Base-by-base conservation (phyloP, 2,329 filamentous ascomycete species). In the Colletotrichum eremochloae region DNA sequence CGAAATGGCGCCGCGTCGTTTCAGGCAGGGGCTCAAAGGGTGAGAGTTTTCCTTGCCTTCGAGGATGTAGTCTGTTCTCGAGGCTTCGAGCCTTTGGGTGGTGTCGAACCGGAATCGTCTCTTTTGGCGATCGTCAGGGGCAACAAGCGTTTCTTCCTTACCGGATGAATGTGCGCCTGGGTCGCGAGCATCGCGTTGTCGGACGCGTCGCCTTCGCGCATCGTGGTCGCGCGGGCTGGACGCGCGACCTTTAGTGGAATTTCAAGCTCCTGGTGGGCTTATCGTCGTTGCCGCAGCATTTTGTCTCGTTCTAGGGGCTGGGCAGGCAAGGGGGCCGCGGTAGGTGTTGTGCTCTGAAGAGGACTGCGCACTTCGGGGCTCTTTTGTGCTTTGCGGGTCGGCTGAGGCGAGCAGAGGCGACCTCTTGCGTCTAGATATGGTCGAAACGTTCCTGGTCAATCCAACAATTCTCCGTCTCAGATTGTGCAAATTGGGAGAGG, bases 1-100 rank as follows among this genome's bases (percentile, higher is more conserved):
- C 20, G 18, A 42, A 31, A 57, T n/a, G n/a, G 53, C 63, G 63
- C 46, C 63, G 46, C 40, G 55, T 60, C 63, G 63, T 70, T 70
- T 70, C 67, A 70, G 67, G 67, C 29, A n/a, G n/a, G 36, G 3
- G 46, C 44, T 58, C 46, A n/a, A 40, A 18, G 46, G 46, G 29
- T 40, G 6, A 31, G 12, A 11, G 38, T 8, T 38, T 29, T 8
- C 15, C 33, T 36, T 42, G 2, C 18, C 33, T 42, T 42, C 52
- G 46, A 18, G 14, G 33, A n/a, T 40, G 33, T 63, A 20, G 33
- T 42, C 33, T 9, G 46, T 38, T 52, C 46, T 33, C 46, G 44
- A n/a, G 18, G 31, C 20, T 31, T 36, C 33, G 58, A 36, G 31
- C 18, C 18, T 44, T 36, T 24, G 18, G 12, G 9, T 18, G 20